These are phyloP conservation scores for Penicillium decumbens DNA, from an alignment of 2,329 filamentous ascomycete species.

Conservation along the genomic window DNA sequence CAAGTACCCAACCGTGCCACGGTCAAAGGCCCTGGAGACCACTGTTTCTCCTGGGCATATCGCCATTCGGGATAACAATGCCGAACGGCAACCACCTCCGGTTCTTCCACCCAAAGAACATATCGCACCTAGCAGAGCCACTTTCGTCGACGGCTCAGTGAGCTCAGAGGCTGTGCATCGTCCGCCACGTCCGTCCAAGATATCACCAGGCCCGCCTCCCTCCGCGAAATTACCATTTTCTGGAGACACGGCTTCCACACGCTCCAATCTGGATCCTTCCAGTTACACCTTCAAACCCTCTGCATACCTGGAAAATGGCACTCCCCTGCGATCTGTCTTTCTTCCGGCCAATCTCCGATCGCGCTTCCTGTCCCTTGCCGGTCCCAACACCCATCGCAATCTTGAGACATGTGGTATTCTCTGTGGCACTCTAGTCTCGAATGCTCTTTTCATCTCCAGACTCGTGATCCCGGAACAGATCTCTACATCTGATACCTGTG, in stretches of 20 bases:
- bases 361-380: slow-evolving; percentile 69
- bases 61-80: slow-evolving; percentile 14
- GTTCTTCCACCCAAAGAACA: slow-evolving; percentile 39
- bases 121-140: slow-evolving; percentile 11
- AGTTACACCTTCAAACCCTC: slow-evolving; percentile 77
- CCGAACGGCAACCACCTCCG: slow-evolving; percentile 28
- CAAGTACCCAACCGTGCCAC: slow-evolving; percentile 44
- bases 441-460: slow-evolving; percentile 84
- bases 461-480: slow-evolving; percentile 88
- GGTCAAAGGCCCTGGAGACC: slow-evolving; percentile 28
- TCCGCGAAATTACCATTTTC: slow-evolving; percentile 25
- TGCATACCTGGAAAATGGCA: slow-evolving; percentile 84
- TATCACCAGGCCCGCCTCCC: slow-evolving; percentile 22
- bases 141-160: slow-evolving; percentile 16
- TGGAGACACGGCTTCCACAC: slow-evolving; percentile 11
- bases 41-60: slow-evolving; percentile 18
- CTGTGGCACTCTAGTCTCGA: slow-evolving; percentile 84
- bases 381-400: slow-evolving; percentile 70
- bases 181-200: slow-evolving; percentile 24
- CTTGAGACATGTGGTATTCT: slow-evolving; percentile 95
- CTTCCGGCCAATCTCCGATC: slow-evolving; percentile 70
- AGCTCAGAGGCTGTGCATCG: slow-evolving; percentile 18
- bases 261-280: slow-evolving; percentile 36
- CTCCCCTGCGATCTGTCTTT: slow-evolving; percentile 80
- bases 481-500: slow-evolving; percentile 87